These are phyloP conservation scores for Microstegium vimineum DNA, from an alignment of 176 grass and related monocot genomes.

Conservation along the genomic window DNA sequence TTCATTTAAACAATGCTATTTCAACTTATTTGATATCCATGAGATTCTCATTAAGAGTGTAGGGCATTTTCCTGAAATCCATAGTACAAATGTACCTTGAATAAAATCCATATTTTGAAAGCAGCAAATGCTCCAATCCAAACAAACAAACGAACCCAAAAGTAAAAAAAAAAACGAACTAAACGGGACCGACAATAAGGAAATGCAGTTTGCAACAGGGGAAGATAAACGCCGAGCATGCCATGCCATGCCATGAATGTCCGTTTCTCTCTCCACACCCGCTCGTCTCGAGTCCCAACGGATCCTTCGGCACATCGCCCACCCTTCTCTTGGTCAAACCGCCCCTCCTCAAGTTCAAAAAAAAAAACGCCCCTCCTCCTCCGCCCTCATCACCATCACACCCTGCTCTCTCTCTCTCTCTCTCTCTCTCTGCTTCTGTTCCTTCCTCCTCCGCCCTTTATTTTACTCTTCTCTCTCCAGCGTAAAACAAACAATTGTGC, in stretches of 20 bases:
- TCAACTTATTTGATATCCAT: too few relatives aligned
- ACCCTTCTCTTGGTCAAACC: conserved; percentile 56
- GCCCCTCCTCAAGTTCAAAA: too few relatives aligned
- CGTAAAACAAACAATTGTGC: conserved; percentile 16
- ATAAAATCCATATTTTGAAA: background rate
- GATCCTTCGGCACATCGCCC: conserved; percentile 54
- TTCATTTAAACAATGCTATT: too few relatives aligned
- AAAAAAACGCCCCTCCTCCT: too few relatives aligned
- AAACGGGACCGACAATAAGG: background rate
- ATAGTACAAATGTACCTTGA: background rate
- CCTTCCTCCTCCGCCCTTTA: background rate
- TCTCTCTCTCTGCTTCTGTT: background rate
- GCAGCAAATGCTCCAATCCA: background rate
- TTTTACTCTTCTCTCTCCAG: conserved; percentile 9
- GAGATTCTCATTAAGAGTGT: too few relatives aligned
- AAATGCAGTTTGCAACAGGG: background rate
- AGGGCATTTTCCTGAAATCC: background rate
- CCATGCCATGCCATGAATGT: conserved; percentile 21
- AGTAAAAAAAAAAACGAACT: background rate
- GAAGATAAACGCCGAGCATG: conserved; percentile 23
- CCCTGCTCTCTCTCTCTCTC: background rate
- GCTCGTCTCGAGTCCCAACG: conserved; percentile 35
- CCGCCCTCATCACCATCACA: too few relatives aligned
- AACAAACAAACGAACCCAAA: background rate
- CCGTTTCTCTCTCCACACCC: background rate